Evolutionary conservation across 495 filamentous ascomycete species (phyloP).

Genomic region (Antarctomyces pellizariae): DNA sequence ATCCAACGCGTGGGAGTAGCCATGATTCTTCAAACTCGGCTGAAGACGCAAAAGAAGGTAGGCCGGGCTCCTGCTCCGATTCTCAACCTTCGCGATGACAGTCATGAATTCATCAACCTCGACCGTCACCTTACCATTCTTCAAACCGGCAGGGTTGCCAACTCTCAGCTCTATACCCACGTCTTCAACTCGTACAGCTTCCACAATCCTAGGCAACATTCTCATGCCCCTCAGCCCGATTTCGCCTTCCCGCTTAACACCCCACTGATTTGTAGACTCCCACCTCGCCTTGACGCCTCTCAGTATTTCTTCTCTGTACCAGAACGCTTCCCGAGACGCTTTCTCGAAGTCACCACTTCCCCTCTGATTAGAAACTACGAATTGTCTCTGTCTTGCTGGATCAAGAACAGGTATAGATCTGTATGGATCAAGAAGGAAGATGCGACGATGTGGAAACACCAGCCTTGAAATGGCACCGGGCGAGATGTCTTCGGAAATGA

Average conservation of each 20-base stretch:
- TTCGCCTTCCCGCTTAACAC: constrained; percentile 32
- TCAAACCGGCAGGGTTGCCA: constrained; percentile 13
- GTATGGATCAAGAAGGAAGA: constrained; percentile 54
- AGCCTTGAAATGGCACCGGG: constrained; percentile 62
- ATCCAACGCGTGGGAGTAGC: constrained; percentile 53
- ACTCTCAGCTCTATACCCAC: constrained; percentile 41
- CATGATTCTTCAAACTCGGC: constrained; percentile 50
- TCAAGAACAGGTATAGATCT: constrained; percentile 63
- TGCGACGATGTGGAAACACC: constrained; percentile 49
- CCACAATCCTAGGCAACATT: constrained; percentile 56
- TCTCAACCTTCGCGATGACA: constrained; percentile 41
- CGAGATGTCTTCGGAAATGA: constrained; percentile 29
- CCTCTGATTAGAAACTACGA: constrained; percentile 62
- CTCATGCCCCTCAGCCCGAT: constrained; percentile 56
- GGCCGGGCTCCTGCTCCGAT: constrained; percentile 44
- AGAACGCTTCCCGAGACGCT: constrained; percentile 63
- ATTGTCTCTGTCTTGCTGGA: constrained; percentile 54
- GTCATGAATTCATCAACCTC: constrained; percentile 47
- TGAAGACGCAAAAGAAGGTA: constrained; percentile 54
- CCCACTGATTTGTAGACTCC: constrained; percentile 28
- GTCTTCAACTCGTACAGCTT: constrained; percentile 63
- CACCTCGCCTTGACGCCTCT: constrained; percentile 46
- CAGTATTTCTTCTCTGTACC: constrained; percentile 73
- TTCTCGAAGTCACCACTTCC: constrained; percentile 58
- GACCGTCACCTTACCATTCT: constrained; percentile 12